These are phyloP conservation scores for Neocallimastix lanati DNA, from an alignment of 192 early-diverging fungal species.

Conservation along the genomic window DNA sequence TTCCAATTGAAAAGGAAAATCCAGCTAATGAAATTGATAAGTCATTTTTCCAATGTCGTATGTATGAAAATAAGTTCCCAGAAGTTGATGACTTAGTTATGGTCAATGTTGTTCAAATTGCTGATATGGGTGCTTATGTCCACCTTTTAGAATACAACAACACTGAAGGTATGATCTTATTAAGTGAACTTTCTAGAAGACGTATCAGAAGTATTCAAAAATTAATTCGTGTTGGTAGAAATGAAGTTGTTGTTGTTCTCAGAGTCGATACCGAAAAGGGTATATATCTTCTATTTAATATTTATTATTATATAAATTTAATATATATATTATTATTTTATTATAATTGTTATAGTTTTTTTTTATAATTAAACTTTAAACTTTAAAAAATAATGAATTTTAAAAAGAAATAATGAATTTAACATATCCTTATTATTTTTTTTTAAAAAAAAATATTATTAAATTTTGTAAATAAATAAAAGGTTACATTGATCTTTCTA, in stretches of 20 bases:
- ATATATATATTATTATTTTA: too few relatives aligned
- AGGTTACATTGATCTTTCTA: slow-evolving; percentile 97
- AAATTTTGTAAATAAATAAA: not conserved
- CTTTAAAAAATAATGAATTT: too few relatives aligned
- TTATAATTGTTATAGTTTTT: too few relatives aligned
- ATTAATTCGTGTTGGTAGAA: slow-evolving; percentile 75
- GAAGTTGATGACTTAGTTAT: slow-evolving; percentile 89
- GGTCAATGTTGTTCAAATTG: slow-evolving; percentile 89
- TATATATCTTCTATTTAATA: slow-evolving; percentile 4
- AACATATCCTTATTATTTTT: too few relatives aligned
- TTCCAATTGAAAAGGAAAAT: not conserved
- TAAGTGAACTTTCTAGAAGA: slow-evolving; percentile 78
- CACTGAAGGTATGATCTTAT: slow-evolving; percentile 92
- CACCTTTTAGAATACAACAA: slow-evolving; percentile 71
- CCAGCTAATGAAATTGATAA: not conserved
- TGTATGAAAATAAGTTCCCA: slow-evolving; percentile 87
- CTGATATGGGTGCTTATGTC: slow-evolving; percentile 45
- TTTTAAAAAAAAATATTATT: not conserved
- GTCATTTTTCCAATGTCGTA: slow-evolving; percentile 45
- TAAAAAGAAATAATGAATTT: too few relatives aligned
- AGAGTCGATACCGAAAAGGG: slow-evolving; percentile 95
- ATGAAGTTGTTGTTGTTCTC: slow-evolving; percentile 83
- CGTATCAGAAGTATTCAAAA: slow-evolving; percentile 95
- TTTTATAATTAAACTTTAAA: too few relatives aligned
- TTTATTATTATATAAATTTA: not conserved